phyloP scores from a whole-genome alignment of 2,329 filamentous ascomycete species.

The Blastomyces emzantsi region DNA sequence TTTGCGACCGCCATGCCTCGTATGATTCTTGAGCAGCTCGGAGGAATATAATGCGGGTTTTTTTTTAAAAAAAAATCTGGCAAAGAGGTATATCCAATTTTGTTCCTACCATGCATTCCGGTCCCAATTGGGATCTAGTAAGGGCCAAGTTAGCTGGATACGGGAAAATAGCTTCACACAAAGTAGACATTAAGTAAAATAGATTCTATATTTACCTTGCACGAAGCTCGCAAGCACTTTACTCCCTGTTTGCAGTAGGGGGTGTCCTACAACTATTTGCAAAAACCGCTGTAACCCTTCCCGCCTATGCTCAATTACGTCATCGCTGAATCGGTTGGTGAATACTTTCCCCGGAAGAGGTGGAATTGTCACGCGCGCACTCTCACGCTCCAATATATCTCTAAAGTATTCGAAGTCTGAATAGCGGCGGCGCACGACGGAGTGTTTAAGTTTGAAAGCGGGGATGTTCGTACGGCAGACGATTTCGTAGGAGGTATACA shows the following conservation, averaged over 20 bases:
- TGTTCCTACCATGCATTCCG: slow-evolving; percentile 64
- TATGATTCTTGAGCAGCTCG: background rate
- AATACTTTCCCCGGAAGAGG: slow-evolving; percentile 96
- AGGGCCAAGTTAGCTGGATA: slow-evolving; percentile 10
- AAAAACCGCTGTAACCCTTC: slow-evolving; percentile 91
- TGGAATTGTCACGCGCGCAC: slow-evolving; percentile 87
- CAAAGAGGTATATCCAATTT: background rate
- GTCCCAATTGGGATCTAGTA: slow-evolving; percentile 60
- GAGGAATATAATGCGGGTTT: background rate
- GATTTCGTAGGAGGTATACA: slow-evolving; percentile 99
- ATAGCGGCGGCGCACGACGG: slow-evolving; percentile 83
- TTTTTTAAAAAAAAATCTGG: background rate
- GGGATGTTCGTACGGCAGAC: slow-evolving; percentile 97
- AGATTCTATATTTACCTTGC: slow-evolving; percentile 56
- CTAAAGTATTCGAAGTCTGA: slow-evolving; percentile 98
- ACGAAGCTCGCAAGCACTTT: slow-evolving; percentile 95
- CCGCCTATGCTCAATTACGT: slow-evolving; percentile 90
- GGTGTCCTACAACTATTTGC: slow-evolving; percentile 95
- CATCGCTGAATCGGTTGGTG: slow-evolving; percentile 94
- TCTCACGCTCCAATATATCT: slow-evolving; percentile 94
- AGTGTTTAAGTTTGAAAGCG: slow-evolving; percentile 90
- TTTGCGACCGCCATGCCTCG: background rate
- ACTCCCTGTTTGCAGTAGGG: slow-evolving; percentile 90
- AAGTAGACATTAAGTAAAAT: background rate
- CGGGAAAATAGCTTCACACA: background rate